Base-by-base conservation (phyloP, 495 filamentous ascomycete species). In the Aspergillus campestris region DNA sequence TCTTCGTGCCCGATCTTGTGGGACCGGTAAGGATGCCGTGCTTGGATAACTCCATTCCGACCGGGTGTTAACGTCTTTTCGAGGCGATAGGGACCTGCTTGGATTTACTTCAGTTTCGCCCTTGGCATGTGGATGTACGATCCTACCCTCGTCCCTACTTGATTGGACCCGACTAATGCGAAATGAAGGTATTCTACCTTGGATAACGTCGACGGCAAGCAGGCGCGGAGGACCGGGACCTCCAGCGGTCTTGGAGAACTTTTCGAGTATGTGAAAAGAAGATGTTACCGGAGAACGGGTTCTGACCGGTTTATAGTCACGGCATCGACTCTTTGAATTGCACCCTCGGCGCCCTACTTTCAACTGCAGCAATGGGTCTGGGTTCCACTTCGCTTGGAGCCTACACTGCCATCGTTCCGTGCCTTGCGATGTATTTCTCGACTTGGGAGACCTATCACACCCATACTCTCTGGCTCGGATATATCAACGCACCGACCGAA, bases 381-480 rank as follows among this genome's bases (percentile, higher is more conserved):
- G 92, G 92, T 33, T 76, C 85, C 7, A 83, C 83, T 7, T 77
- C 79, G 44, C 77, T 87, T 6, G 92, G 92, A 51, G 84, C 89
- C 37, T 94, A 92, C 61, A 98, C 92, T 1, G 89, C 90, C 9
- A 67, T 97, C 32, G 78, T 89, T 42, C 94, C 92, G 2, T 94
- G 88, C 52, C 69, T 98, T 7, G 87, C 92, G 15, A 98, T 98
- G 92, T 97, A 95, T 73, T 95, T 97, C 70, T 96, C 90, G 5
- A 98, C 92, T 7, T 98, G 92, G 92, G 92, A 98, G 64, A 98
- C 92, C 3, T 98, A 95, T 62, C 92, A 98, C 65, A 95, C 92
- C 1, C 92, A 98, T 64, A 97, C 94, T 0, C 72, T 98, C 2
- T 98, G 97, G 61, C 82, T 98, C 4, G 92, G 92, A 31, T 89